Base-by-base conservation (phyloP, 768 basidiomycete genomes). In the Lactifluus echinatus region DNA sequence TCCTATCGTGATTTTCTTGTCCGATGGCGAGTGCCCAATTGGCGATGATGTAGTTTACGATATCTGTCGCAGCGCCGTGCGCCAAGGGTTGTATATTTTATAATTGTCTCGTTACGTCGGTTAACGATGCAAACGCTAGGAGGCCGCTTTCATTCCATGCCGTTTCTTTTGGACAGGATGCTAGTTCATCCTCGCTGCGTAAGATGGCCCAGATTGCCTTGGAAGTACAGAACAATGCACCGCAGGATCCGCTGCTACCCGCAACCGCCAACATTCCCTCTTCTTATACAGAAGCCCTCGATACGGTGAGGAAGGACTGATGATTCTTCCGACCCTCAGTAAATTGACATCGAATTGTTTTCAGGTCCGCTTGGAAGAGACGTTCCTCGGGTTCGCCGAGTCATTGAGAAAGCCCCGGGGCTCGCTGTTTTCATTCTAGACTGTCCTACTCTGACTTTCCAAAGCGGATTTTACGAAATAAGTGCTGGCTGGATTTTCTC, bases 381-480 rank as follows among this genome's bases (percentile, higher is more conserved):
- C 82, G 1, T 83, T 83, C 74, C n/a, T n/a, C n/a, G n/a, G n/a
- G n/a, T n/a, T n/a, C n/a, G n/a, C n/a, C n/a, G n/a, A n/a, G n/a
- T n/a, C 82, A 0, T 65, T 83, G 66, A 72, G 73, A 61, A 83
- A 79, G 61, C 77, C 81, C 2, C 69, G 82, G 60, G 82, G 77
- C 1, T 72, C 74, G 15, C 65, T 83, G 49, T 56, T 56, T 36
- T 56, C 55, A 23, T 50, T 10, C 17, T 50, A 11, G n/a, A 50
- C n/a, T n/a, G n/a, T n/a, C n/a, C n/a, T n/a, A 15, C 50, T 31
- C 10, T 8, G 14, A 11, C n/a, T n/a, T n/a, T n/a, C n/a, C n/a
- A n/a, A n/a, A n/a, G n/a, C n/a, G n/a, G n/a, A n/a, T n/a, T n/a
- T n/a, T n/a, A n/a, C n/a, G n/a, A n/a, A n/a, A n/a, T n/a, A n/a